Evolutionary conservation across 2,329 filamentous ascomycete species (phyloP), one percentile per base, ranked within the genome.

Genomic region (Tolypocladium inflatum): DNA sequence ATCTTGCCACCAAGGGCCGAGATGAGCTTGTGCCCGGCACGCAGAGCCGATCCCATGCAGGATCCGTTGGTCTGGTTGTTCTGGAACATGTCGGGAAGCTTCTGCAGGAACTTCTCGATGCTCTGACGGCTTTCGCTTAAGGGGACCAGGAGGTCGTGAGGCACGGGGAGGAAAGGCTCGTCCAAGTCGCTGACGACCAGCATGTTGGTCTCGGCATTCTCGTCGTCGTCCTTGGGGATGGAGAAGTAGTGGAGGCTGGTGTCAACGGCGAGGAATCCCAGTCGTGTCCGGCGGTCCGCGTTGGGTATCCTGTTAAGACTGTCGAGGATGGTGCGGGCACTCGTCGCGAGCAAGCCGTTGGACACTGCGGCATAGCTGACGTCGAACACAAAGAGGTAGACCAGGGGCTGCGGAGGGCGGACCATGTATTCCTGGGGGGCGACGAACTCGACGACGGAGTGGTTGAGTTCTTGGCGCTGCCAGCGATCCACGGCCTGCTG

Each of bases 391-490:
- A 97, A 97, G 17, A 97, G 82, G 71, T 97, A 97, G 43, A 97
- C 93, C 43, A 97, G 80, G 43, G 94, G 94, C 74, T 96, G 93
- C 51, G 94, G 94, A 58, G 94, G 92, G 61, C 94, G 89, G 41
- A 99, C 94, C 94, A 99, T 99, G 76, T 99, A 99, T 75, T 99
- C 94, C 74, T 99, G 94, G 2, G 94, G 94, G 15, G 94, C 94
- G 64, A 99, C 90, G 70, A 97, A 99, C 70, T 99, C 94, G 60
- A 96, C 92, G 41, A 97, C 91, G n/a, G 91, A 84, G 70, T 97
- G 88, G 76, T 99, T 99, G 61, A 99, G 80, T 71, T 99, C 94
- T 43, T 91, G 83, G 66, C 94, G 83, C 72, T 95, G 87, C 89
- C 94, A 96, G 69, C 94, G 81, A 71, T 99, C 93, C 55, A 95